Percentiles rank a stretch among this genome's conserved stretches.
phyloP scores from a whole-genome alignment of 345 rosid species.

The Raphanus raphanistrum region DNA sequence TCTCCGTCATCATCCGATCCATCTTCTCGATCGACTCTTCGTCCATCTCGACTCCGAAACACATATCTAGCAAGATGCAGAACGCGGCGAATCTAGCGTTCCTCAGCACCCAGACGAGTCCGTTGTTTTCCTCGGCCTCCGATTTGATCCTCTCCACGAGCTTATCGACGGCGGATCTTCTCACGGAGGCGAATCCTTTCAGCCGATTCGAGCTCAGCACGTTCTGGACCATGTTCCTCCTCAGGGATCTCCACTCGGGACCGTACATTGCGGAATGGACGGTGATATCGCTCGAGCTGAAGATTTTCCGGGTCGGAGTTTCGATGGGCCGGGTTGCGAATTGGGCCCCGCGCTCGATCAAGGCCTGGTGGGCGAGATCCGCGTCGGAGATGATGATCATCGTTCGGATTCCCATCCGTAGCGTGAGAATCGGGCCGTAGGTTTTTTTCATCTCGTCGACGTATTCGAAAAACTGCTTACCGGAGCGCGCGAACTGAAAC shows the following conservation, averaged over 20 bases:
- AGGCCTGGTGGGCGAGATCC: slow-evolving; percentile 64
- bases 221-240: slow-evolving; percentile 92
- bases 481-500: slow-evolving; percentile 69
- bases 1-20: slow-evolving; percentile 64
- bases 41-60: slow-evolving; percentile 80
- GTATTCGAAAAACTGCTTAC: slow-evolving; percentile 70
- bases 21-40: slow-evolving; percentile 61
- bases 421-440: slow-evolving; percentile 71
- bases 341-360: slow-evolving; percentile 57
- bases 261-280: slow-evolving; percentile 84
- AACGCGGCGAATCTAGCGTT: slow-evolving; percentile 78
- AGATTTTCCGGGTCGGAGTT: slow-evolving; percentile 76
- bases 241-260: slow-evolving; percentile 74
- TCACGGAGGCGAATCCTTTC: slow-evolving; percentile 52
- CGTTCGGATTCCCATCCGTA: slow-evolving; percentile 79
- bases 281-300: slow-evolving; percentile 83
- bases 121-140: slow-evolving; percentile 49
- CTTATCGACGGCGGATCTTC: slow-evolving; percentile 66
- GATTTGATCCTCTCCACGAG: slow-evolving; percentile 48
- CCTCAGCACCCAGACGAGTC: slow-evolving; percentile 64
- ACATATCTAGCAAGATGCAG: slow-evolving; percentile 62
- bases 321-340: slow-evolving; percentile 74
- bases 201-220: slow-evolving; percentile 68
- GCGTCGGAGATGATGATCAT: slow-evolving; percentile 68
- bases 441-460: slow-evolving; percentile 49